These are phyloP conservation scores for Termitomyces sp. DNA, from an alignment of 768 basidiomycete species.

Conservation along the genomic window DNA sequence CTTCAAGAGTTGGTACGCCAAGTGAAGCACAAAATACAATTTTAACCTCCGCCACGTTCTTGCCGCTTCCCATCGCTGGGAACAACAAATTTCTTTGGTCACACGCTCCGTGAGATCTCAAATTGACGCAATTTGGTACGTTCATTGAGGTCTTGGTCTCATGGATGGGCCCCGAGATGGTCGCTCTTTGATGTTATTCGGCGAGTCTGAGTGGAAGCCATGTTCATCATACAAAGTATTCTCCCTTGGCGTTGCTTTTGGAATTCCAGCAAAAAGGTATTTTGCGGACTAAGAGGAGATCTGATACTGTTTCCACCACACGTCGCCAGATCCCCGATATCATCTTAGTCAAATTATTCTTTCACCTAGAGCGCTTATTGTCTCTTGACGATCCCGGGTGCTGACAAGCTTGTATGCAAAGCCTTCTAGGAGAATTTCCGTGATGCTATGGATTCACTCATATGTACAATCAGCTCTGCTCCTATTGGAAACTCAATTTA, in stretches of 20 bases:
- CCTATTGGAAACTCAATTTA: neutral
- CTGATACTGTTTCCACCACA: neutral
- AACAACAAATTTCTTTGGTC: neutral
- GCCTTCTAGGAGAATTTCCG: neutral
- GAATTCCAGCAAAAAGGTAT: neutral
- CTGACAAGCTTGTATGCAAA: neutral
- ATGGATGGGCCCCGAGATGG: neutral
- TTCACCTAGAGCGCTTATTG: neutral
- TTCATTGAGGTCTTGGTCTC: too few relatives aligned
- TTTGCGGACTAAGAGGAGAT: neutral
- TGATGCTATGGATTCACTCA: neutral
- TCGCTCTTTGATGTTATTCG: neutral
- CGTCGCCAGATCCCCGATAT: neutral
- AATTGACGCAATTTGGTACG: neutral
- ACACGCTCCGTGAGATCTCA: slow-evolving; percentile 5
- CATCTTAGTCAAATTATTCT: neutral
- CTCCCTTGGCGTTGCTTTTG: neutral
- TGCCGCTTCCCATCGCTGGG: slow-evolving; percentile 13
- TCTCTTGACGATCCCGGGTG: neutral
- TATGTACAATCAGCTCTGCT: neutral
- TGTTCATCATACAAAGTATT: neutral
- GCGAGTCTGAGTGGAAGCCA: neutral
- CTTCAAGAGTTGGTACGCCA: neutral
- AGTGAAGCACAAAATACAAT: neutral
- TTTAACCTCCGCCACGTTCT: slow-evolving; percentile 8